Evolutionary conservation across 192 early-diverging fungal species (phyloP), one percentile per base, ranked within the genome.

Genomic region (Rhizoclosmatium globosum): DNA sequence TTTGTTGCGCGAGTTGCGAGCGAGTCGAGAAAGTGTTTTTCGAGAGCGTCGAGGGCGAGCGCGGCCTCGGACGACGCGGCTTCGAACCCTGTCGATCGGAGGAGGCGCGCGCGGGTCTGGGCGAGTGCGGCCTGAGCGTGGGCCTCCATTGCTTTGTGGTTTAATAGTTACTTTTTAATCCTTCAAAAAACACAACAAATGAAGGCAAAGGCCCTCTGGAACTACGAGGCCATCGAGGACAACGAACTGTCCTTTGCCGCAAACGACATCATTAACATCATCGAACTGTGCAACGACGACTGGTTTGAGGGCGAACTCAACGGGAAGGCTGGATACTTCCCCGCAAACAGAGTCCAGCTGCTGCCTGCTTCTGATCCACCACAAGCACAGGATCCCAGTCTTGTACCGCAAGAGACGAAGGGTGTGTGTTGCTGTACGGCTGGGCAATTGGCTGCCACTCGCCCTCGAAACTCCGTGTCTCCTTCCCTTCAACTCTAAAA

Each of bases 281-380:
- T 83, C 11, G 88, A 87, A 11, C 70, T 82, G 17, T 89, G 86
- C 68, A 89, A 89, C 77, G 65, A 81, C 43, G 88, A 89, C 81
- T 89, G 88, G 88, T 89, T 78, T 77, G 83, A 86, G 66, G 88
- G 86, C 19, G 76, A 31, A 21, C 17, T 85, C 43, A 15, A 67
- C 58, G 60, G 60, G 6, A 15, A 17, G 47, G 19, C 3, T 3
- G 88, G 86, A 31, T 89, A 78, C 64, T 89, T 89, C 61, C 88
- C 88, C 45, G 88, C 88, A 21, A 86, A 89, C 68, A 59, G 85
- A 31, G 84, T 89, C 9, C 41, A 61, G 53, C 68, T 85, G 41
- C 47, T 82, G 66, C 6, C 6, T 31, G 31, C 31, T 31, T 31
- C 31, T 31, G 31, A 31, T 31, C 31, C 31, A 31, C 31, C 31